Base-by-base conservation (phyloP, 169 alveolate species). In the Cytauxzoon felis region DNA sequence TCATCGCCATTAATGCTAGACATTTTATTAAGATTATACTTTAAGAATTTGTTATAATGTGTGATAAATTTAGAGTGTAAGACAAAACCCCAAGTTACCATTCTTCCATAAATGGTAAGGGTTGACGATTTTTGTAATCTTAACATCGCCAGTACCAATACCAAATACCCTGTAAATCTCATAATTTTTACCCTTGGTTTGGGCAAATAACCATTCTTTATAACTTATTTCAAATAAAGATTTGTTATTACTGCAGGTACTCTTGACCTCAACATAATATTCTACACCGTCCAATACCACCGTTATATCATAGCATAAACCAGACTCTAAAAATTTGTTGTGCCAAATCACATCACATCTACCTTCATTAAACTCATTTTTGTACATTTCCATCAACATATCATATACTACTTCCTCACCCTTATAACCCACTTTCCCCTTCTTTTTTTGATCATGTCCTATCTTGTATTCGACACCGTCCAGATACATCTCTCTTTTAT, bases 181-280 rank as follows among this genome's bases (percentile, higher is more conserved):
- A 61, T 43, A 68, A 8, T 49, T 18, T 24, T 32, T 53, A 1
- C 76, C 56, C 48, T 42, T 41, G 38, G 38, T 52, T 34, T 68
- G 81, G 27, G 81, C 76, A 64, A 68, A 68, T 7, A n/a, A 8
- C 81, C 81, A 68, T 24, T 68, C 65, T 9, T 56, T 42, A 43
- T 68, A 29, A 64, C 65, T 57, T n/a, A 68, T 32, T 23, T 24
- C 53, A 57, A 68, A 68, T 30, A 29, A 6, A 42, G 13, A 5
- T 40, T 30, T 36, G 4, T 3, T 29, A 53, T 13, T 6, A 21
- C 57, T 24, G 16, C 41, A n/a, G 43, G 67, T 57, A 62, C 73
- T 57, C 21, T 68, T 68, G 45, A 68, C 81, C 52, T 68, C 81
- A 6, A 68, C 47, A 24, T 27, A 68, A 16, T 56, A 54, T 11